Evolutionary conservation across 495 filamentous ascomycete species (phyloP), one percentile per base, ranked within the genome.

Genomic region (Aspergillus nidulans): DNA sequence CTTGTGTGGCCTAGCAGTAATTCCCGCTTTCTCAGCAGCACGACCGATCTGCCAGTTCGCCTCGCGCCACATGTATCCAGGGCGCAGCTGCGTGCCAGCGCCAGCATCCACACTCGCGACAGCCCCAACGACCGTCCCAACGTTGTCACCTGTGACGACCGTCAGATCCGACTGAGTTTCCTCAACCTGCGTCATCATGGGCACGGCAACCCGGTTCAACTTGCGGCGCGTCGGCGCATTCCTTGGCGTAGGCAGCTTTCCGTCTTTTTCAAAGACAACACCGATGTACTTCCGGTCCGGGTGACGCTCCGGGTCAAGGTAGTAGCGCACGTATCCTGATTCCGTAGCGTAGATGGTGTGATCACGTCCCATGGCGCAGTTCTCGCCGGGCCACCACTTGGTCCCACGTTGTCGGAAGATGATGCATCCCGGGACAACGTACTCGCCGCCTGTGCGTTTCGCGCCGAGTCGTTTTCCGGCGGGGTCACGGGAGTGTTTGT

Each of bases 321-420:
- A 99, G 78, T 95, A 99, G 57, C 90, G 89, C 43, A 99, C 94
- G 71, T 92, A 97, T 40, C 94, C 94, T 12, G 86, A 75, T 30
- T 85, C 77, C 28, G 81, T 81, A 34, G 94, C 89, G 69, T 88
- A 96, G 75, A 99, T 96, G 26, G 92, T 97, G 78, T 96, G 94
- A 73, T 97, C 92, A n/a, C 92, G 84, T 13, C 94, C 94, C 80
- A 97, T 90, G 53, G 78, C 86, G 66, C 87, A 88, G 73, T 97
- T 96, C 67, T 97, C 92, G 59, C 94, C 94, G 1, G 94, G 84
- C 66, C 85, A 91, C 94, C 94, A 99, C 66, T 85, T 81, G 23
- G 95, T 92, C 57, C 94, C 94, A 53, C 94, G 87, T 72, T 99
- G 94, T 58, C 87, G 85, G 83, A 95, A 99, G 73, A 99, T 92